Evolutionary conservation across 345 rosid species (phyloP), one percentile per base, ranked within the genome.

Genomic region (Linum usitatissimum): DNA sequence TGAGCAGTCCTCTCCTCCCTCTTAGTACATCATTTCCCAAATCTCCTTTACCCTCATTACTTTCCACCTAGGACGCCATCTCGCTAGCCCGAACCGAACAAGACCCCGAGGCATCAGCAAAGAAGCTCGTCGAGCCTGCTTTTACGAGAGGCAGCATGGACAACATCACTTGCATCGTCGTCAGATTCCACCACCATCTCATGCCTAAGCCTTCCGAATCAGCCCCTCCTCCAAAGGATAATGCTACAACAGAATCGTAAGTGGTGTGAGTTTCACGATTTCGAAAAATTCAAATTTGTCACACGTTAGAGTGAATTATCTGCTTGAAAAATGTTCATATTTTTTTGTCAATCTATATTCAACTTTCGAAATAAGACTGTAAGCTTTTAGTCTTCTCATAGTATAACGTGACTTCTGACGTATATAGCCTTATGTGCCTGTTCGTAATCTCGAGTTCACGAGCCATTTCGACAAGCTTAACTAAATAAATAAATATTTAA

Each of bases 81-180:
- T 73, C 81, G 12, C 81, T 90, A 72, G 91, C 95, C 40, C 81
- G 64, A 67, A 65, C 70, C 18, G 96, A 83, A 69, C 89, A 83
- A 73, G 88, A 86, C 61, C 96, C 99, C 0, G 86, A 83, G 72
- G 79, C 69, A 57, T 96, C 96, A 23, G 95, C 99, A 9, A 82
- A 82, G 62, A 94, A 90, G 78, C 72, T 94, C 72, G 84, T 88
- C 0, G 97, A 90, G 72, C 79, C 85, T 15, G 96, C 99, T 14
- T 87, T 86, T 18, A 67, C 79, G 3, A 86, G 89, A 10, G 96
- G 97, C 68, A 94, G 99, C 61, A 95, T 91, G 6, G 99, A 90
- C 79, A 94, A 94, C 76, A 90, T 93, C 76, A 90, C 99, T 0
- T 93, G 97, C 76, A 86, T 93, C 42, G 97, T 93, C 66, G 99